phyloP scores from a whole-genome alignment of 2,329 filamentous ascomycete genomes.

The Diplocarpon mali region DNA sequence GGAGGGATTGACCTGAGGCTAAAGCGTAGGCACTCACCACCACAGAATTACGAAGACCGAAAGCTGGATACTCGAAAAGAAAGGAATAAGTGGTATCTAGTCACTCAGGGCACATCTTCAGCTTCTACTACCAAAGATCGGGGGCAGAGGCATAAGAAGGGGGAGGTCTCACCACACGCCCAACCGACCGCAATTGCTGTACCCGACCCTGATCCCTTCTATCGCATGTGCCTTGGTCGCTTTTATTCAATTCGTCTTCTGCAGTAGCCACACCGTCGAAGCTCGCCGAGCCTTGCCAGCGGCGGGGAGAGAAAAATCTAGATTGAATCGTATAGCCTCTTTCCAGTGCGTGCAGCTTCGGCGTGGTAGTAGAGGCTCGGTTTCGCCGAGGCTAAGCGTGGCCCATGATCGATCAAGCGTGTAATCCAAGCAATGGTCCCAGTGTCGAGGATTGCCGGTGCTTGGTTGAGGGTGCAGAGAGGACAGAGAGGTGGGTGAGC shows the following conservation, averaged over 20 bases:
- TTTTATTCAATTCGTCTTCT: slow-evolving; percentile 14
- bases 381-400: slow-evolving; percentile 22
- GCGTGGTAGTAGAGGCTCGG: slow-evolving; percentile 16
- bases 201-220: slow-evolving; percentile 14
- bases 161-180: slow-evolving; percentile 9
- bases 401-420: slow-evolving; percentile 21
- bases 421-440: slow-evolving; percentile 6
- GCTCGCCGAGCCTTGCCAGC: slow-evolving; percentile 10
- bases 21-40: slow-evolving; percentile 12
- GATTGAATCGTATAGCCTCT: slow-evolving; percentile 18
- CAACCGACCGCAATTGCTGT: slow-evolving; percentile 18
- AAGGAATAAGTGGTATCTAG: slow-evolving; percentile 17
- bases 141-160: background rate
- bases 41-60: slow-evolving; percentile 11
- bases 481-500: background rate
- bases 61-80: slow-evolving; percentile 6
- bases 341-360: slow-evolving; percentile 14
- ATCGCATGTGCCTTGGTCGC: slow-evolving; percentile 7
- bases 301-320: slow-evolving; percentile 14
- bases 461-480: background rate
- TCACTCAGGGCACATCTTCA: slow-evolving; percentile 5
- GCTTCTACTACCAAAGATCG: background rate
- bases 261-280: slow-evolving; percentile 17
- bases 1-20: background rate
- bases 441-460: slow-evolving; percentile 7